Conservation (phyloP, 2,329 filamentous ascomycete species). For the Botrytis fragariae region DNA sequence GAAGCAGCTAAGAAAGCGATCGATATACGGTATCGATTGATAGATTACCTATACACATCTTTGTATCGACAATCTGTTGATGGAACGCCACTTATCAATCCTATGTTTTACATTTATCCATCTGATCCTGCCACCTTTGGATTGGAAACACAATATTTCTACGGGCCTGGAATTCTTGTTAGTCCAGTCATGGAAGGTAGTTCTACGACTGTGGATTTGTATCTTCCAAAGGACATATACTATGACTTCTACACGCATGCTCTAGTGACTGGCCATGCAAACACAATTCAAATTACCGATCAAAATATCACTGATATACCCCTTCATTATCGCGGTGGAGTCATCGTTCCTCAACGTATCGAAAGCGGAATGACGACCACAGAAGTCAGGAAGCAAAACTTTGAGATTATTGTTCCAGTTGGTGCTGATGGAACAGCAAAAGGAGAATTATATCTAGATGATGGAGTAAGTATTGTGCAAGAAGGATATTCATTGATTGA, state of each 20-base stretch:
- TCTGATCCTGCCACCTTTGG: conserved; percentile 46
- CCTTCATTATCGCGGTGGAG: conserved; percentile 64
- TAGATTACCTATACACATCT: conserved; percentile 77
- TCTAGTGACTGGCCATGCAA: conserved; percentile 44
- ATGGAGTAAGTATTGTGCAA: conserved; percentile 67
- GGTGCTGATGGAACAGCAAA: conserved; percentile 58
- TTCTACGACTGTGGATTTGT: conserved; percentile 46
- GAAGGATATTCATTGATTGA: conserved; percentile 49
- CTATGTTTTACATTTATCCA: conserved; percentile 71
- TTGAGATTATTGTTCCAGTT: conserved; percentile 69
- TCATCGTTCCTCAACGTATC: conserved; percentile 60
- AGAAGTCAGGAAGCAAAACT: conserved; percentile 61
- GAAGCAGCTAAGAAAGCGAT: conserved; percentile 66
- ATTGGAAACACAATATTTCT: conserved; percentile 52
- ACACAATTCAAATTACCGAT: conserved; percentile 41
- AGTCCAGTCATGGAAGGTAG: conserved; percentile 49
- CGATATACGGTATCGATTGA: conserved; percentile 68
- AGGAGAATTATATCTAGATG: conserved; percentile 73
- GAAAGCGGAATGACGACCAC: conserved; percentile 61
- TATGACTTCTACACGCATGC: conserved; percentile 53
- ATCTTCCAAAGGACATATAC: conserved; percentile 50
- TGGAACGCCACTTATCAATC: conserved; percentile 65
- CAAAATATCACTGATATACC: conserved; percentile 54
- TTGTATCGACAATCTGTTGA: conserved; percentile 57
- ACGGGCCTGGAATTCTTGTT: conserved; percentile 49